A percentile compares a stretch with the other conserved stretches of the same genome.
phyloP scores from a whole-genome alignment of 768 basidiomycete species.

The Scleroderma citrinum region DNA sequence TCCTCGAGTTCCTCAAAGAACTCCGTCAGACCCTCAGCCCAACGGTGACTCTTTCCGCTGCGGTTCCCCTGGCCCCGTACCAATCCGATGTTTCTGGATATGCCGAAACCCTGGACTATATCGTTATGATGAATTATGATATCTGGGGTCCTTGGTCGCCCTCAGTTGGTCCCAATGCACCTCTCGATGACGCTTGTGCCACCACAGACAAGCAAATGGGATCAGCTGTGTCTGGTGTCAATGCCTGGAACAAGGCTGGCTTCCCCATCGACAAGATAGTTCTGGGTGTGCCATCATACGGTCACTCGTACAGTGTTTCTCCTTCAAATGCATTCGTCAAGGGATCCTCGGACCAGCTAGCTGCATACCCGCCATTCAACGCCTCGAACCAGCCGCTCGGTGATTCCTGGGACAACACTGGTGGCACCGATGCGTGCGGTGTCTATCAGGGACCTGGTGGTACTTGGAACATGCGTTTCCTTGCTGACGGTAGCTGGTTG shows the following conservation, averaged over 20 bases:
- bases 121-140: conserved; percentile 65
- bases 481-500: conserved; percentile 53
- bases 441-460: conserved; percentile 41
- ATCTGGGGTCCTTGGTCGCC: conserved; percentile 47
- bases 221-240: conserved; percentile 69
- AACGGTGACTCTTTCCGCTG: conserved; percentile 62
- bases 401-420: conserved; percentile 48
- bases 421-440: conserved; percentile 53
- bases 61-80: conserved; percentile 62
- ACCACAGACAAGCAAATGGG: conserved; percentile 52
- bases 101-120: conserved; percentile 60
- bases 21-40: conserved; percentile 50
- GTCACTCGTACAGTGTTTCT: conserved; percentile 59
- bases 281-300: conserved; percentile 78
- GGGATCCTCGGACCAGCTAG: conserved; percentile 32
- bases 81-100: conserved; percentile 67
- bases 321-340: conserved; percentile 31
- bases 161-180: conserved; percentile 73
- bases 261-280: conserved; percentile 67
- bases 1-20: conserved; percentile 65
- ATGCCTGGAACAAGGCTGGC: conserved; percentile 69
- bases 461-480: conserved; percentile 53
- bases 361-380: conserved; percentile 48
- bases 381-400: conserved; percentile 39
- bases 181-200: conserved; percentile 72